Conservation (phyloP, 139 green algal species). For the Monoraphidium neglectum region DNA sequence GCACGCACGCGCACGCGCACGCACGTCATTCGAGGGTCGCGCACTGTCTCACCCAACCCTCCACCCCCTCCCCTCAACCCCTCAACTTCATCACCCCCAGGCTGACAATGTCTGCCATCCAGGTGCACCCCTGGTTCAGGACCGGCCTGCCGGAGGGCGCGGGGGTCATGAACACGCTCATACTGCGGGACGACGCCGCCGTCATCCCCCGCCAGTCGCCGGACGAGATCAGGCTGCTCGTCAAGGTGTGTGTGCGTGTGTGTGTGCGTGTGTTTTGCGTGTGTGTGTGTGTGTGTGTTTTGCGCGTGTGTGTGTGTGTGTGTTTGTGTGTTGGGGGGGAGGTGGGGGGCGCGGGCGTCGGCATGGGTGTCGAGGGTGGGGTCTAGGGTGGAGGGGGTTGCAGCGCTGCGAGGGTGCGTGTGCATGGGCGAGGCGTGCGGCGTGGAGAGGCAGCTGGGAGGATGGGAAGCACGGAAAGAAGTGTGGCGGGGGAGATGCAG, state of each 20-base stretch:
- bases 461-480: too few relatives aligned
- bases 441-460: too few relatives aligned
- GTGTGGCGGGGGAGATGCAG: too few relatives aligned
- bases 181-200: slow-evolving; percentile 7
- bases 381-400: too few relatives aligned
- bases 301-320: too few relatives aligned
- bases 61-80: not conserved
- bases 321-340: too few relatives aligned
- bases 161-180: slow-evolving; percentile 38
- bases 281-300: not conserved
- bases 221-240: slow-evolving; percentile 25
- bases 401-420: too few relatives aligned
- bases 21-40: too few relatives aligned
- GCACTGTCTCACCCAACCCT: too few relatives aligned
- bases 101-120: slow-evolving; percentile 39
- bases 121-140: slow-evolving; percentile 59
- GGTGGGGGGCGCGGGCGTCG: too few relatives aligned
- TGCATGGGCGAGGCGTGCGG: too few relatives aligned
- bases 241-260: not conserved
- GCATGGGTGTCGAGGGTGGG: too few relatives aligned
- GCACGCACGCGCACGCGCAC: not conserved
- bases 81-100: slow-evolving; percentile 1
- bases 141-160: slow-evolving; percentile 46
- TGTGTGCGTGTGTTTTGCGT: not conserved
- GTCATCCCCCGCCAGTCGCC: slow-evolving; percentile 5